These are phyloP conservation scores for Salix udensis DNA, from an alignment of 345 rosid genomes.

Conservation along the genomic window DNA sequence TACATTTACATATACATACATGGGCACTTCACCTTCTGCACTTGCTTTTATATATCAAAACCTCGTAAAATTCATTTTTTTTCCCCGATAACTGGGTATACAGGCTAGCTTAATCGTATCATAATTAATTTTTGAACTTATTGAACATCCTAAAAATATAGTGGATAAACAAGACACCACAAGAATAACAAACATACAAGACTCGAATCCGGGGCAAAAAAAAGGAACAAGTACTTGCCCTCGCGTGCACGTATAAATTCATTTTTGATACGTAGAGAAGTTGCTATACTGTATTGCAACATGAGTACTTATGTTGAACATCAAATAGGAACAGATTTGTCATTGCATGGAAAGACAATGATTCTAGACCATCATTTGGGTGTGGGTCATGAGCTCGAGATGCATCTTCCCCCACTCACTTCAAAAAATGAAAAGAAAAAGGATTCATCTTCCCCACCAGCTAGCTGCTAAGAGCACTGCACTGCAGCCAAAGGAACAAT, in stretches of 20 bases:
- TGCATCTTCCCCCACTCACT: background rate
- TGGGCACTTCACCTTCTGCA: too few relatives aligned
- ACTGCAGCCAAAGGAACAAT: slow-evolving; percentile 10
- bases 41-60: too few relatives aligned
- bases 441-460: background rate
- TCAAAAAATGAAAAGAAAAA: background rate
- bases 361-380: background rate
- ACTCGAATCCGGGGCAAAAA: too few relatives aligned
- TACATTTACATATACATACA: too few relatives aligned
- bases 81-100: too few relatives aligned
- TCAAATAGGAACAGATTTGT: background rate
- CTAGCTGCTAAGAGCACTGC: background rate
- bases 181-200: too few relatives aligned
- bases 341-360: background rate
- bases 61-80: too few relatives aligned
- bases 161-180: too few relatives aligned
- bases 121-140: rapidly evolving
- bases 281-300: background rate
- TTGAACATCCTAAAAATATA: too few relatives aligned
- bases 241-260: too few relatives aligned
- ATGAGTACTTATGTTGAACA: background rate
- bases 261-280: too few relatives aligned
- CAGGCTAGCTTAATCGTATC: rapidly evolving
- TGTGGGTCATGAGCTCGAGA: background rate
- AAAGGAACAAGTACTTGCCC: too few relatives aligned